Evolutionary conservation across 1,284 basidiomycete species (phyloP), one percentile per base, ranked within the genome.

Genomic region (Trichosporon faecale): DNA sequence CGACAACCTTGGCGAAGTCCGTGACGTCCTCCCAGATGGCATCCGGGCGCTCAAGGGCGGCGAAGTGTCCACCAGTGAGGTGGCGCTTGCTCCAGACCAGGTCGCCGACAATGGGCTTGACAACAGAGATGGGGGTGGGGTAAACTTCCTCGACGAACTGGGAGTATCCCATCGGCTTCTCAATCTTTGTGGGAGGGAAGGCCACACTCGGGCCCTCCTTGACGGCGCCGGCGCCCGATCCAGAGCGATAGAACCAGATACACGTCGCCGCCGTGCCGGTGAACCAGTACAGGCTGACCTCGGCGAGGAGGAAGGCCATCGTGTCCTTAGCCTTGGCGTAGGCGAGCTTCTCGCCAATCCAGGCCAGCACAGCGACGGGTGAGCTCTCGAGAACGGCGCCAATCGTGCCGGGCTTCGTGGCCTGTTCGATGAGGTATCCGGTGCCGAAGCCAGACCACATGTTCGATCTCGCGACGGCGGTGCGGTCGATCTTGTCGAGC

Each of bases 31-130:
- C 68, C 70, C 79, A 84, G 21, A 84, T 73, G 67, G 73, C 66
- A n/a, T 75, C 72, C 7, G 85, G 85, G 66, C 80, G 77, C 74
- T 86, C 86, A 35, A 85, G 75, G 0, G 85, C 85, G 2, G 85
- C 77, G 66, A 85, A 81, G 70, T 85, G 84, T 0, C 82, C 84
- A 11, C 83, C 83, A 73, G 78, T 70, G 0, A 72, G 71, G 68
- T 85, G 83, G 57, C 75, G 76, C 31, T 77, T 77, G 55, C 79
- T 83, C 75, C 79, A 76, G 12, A 74, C 75, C 33, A 85, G 23
- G 65, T 85, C 82, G 35, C 35, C 35, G 7, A 75, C 78, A n/a
- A 77, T 81, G 25, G 71, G 71, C 66, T 76, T 75, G 0, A 82
- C 79, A 77, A 82, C 84, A 0, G 69, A 69, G n/a, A 77, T 72